These are phyloP conservation scores for Sclerotinia borealis DNA, from an alignment of 2,329 filamentous ascomycete genomes.

Conservation along the genomic window DNA sequence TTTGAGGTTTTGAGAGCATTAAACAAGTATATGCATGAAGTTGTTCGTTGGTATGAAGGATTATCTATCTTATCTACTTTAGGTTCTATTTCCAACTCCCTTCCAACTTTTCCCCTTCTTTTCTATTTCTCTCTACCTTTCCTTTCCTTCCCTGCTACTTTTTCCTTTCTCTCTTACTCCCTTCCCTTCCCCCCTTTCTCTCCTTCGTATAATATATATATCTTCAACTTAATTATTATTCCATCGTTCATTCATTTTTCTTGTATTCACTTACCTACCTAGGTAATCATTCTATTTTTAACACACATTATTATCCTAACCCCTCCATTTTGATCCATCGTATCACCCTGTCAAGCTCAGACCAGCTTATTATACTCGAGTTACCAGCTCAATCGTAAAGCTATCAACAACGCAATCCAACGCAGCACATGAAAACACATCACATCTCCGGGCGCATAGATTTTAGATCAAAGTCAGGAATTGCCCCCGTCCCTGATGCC, in stretches of 20 bases:
- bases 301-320: slow-evolving; percentile 17
- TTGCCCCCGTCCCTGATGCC: background rate
- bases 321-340: slow-evolving; percentile 8
- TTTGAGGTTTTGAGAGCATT: too few species aligned
- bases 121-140: background rate
- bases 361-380: background rate
- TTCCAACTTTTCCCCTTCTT: background rate
- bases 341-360: slow-evolving; percentile 9
- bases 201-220: background rate
- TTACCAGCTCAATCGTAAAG: background rate
- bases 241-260: background rate
- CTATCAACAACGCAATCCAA: too few species aligned
- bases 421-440: background rate
- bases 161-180: background rate
- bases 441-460: background rate
- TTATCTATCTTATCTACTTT: background rate
- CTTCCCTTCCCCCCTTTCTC: slow-evolving; percentile 2
- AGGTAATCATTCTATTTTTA: background rate
- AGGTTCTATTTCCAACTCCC: background rate
- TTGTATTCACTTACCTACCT: background rate
- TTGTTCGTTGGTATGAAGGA: background rate
- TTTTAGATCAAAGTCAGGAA: background rate
- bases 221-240: background rate
- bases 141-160: background rate
- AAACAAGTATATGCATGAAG: too few species aligned